phyloP scores from a whole-genome alignment of 345 rosid genomes.

The Rhodamnia argentea region DNA sequence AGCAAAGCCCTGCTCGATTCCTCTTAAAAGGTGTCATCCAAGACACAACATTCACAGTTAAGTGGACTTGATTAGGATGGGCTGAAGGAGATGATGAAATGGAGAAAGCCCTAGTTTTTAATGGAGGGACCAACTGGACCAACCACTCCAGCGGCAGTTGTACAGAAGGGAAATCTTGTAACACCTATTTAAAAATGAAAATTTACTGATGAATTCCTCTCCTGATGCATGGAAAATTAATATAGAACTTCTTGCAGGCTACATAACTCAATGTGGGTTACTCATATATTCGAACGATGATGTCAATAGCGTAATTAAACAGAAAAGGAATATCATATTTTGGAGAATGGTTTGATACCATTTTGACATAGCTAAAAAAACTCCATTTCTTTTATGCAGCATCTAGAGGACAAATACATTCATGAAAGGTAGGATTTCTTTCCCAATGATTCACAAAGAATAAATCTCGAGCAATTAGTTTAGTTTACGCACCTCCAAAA shows the following conservation, averaged over 20 bases:
- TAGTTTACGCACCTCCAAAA: constrained; percentile 54
- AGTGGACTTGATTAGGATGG: constrained; percentile 75
- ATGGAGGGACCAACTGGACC: constrained; percentile 82
- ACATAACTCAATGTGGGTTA: not conserved
- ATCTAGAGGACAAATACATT: not conserved
- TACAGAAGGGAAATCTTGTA: constrained; percentile 93
- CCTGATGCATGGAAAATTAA: not conserved
- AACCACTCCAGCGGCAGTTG: constrained; percentile 92
- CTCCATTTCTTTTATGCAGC: not conserved
- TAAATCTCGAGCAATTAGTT: not conserved
- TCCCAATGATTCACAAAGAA: not conserved
- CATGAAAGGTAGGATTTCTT: not conserved
- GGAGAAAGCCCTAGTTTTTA: constrained; percentile 80
- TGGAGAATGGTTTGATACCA: not conserved
- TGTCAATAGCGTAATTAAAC: not conserved
- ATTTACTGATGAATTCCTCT: not conserved
- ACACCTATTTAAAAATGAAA: constrained; percentile 34
- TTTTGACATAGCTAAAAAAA: not conserved
- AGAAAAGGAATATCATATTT: not conserved
- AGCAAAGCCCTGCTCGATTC: constrained; percentile 72
- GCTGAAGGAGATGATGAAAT: constrained; percentile 79
- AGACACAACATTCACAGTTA: constrained; percentile 72
- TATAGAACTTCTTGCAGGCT: not conserved
- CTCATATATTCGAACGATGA: not conserved
- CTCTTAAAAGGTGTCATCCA: constrained; percentile 89